phyloP scores from a whole-genome alignment of 2,329 filamentous ascomycete species.

The Epichloe sp. region DNA sequence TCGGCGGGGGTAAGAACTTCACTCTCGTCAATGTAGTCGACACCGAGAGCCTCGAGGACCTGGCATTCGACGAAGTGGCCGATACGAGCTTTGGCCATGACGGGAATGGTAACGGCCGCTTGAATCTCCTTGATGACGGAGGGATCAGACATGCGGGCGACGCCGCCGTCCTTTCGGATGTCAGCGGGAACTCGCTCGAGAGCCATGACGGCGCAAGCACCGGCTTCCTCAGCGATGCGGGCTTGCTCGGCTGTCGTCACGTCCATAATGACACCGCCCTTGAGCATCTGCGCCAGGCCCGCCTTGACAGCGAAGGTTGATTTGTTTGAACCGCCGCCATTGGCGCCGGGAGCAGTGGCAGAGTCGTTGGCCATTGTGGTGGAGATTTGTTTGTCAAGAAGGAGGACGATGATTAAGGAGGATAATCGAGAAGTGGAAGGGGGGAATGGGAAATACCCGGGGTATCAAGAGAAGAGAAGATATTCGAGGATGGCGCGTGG shows the following conservation, averaged over 20 bases:
- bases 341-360: slow-evolving; percentile 15
- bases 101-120: slow-evolving; percentile 85
- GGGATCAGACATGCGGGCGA: slow-evolving; percentile 94
- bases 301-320: slow-evolving; percentile 79
- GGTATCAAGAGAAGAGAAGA: neutral
- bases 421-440: neutral
- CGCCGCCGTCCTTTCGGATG: slow-evolving; percentile 83
- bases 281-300: slow-evolving; percentile 92
- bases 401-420: neutral
- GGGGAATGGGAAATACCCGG: neutral
- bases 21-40: slow-evolving; percentile 97
- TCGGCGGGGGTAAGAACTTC: slow-evolving; percentile 96
- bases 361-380: slow-evolving; percentile 23
- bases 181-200: slow-evolving; percentile 95
- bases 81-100: slow-evolving; percentile 98
- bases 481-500: neutral
- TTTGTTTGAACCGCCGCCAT: slow-evolving; percentile 24
- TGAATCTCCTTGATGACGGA: slow-evolving; percentile 93
- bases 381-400: neutral
- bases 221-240: slow-evolving; percentile 93
- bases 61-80: slow-evolving; percentile 97
- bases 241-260: slow-evolving; percentile 89
- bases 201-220: slow-evolving; percentile 94
- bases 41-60: slow-evolving; percentile 87
- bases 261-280: slow-evolving; percentile 99